A percentile compares a stretch with the other conserved stretches of the same genome.
Evolutionary conservation across 2,329 filamentous ascomycete species (phyloP).

Genomic region (Helminthosporium solani): DNA sequence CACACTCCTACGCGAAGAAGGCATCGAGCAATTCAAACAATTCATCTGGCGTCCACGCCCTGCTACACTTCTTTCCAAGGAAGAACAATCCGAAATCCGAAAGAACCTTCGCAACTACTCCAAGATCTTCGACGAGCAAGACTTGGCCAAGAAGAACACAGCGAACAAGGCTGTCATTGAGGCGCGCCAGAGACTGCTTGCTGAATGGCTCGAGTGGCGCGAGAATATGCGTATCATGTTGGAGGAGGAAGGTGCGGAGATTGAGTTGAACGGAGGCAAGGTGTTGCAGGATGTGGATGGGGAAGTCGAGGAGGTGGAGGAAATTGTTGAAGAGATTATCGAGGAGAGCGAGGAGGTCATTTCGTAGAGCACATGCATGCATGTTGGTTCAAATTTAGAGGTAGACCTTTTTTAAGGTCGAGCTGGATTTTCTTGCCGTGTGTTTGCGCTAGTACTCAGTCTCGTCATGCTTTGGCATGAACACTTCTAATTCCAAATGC

Average conservation of each 20-base stretch:
- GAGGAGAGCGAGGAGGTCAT: slow-evolving; percentile 84
- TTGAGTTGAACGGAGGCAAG: slow-evolving; percentile 58
- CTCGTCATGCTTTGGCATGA: no score
- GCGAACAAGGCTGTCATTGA: slow-evolving; percentile 94
- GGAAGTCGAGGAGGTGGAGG: slow-evolving; percentile 60
- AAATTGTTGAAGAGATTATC: slow-evolving; percentile 85
- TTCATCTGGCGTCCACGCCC: slow-evolving; percentile 92
- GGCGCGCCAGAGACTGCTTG: slow-evolving; percentile 74
- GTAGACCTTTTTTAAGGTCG: no score
- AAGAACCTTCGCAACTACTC: slow-evolving; percentile 98
- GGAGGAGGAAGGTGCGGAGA: slow-evolving; percentile 53
- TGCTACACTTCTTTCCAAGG: slow-evolving; percentile 85
- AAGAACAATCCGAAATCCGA: slow-evolving; percentile 96
- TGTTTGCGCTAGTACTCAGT: no score
- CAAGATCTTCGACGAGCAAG: slow-evolving; percentile 91
- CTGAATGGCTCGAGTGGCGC: slow-evolving; percentile 88
- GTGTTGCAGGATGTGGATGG: slow-evolving; percentile 52
- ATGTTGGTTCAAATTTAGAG: neutral
- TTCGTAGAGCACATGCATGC: neutral
- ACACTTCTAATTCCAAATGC: no score
- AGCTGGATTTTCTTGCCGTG: no score
- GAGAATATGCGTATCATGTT: slow-evolving; percentile 69
- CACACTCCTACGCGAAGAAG: slow-evolving; percentile 83
- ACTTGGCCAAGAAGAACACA: slow-evolving; percentile 87
- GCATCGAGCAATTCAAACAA: slow-evolving; percentile 97